Percentiles rank a stretch among this genome's conserved stretches.
Conservation (phyloP, 495 filamentous ascomycete species). For the Penicillium herquei region DNA sequence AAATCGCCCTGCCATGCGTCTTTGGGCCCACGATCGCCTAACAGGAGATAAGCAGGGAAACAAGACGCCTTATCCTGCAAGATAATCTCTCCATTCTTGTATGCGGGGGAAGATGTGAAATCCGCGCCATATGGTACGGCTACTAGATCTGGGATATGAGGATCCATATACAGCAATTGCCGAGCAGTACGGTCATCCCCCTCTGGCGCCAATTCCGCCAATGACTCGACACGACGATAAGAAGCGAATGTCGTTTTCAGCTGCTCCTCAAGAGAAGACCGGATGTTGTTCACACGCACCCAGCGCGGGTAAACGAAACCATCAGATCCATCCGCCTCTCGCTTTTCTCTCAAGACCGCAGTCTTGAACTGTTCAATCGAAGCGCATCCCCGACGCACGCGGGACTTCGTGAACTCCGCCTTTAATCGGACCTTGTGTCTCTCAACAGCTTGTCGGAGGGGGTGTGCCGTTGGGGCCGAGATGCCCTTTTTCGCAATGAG, state of each 20-base stretch:
- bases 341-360: constrained; percentile 46
- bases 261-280: constrained; percentile 65
- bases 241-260: constrained; percentile 64
- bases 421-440: constrained; percentile 76
- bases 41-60: constrained; percentile 79
- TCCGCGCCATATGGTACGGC: constrained; percentile 69
- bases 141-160: constrained; percentile 77
- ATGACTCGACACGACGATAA: constrained; percentile 48
- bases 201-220: constrained; percentile 40
- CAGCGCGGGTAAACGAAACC: constrained; percentile 67
- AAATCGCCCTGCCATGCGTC: constrained; percentile 59
- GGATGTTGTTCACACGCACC: constrained; percentile 83
- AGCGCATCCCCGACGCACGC: constrained; percentile 66
- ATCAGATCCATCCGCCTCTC: constrained; percentile 17
- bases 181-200: constrained; percentile 14
- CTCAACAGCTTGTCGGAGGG: constrained; percentile 69
- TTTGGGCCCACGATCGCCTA: constrained; percentile 47
- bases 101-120: constrained; percentile 66
- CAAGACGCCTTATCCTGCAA: constrained; percentile 96
- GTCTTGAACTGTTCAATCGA: constrained; percentile 62
- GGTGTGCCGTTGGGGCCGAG: constrained; percentile 71
- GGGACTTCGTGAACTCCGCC: constrained; percentile 77
- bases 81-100: constrained; percentile 74
- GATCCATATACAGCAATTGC: constrained; percentile 59
- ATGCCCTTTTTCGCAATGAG: constrained; percentile 79